phyloP scores from a whole-genome alignment of 306 rosid species.

The Cucumis melo region DNA sequence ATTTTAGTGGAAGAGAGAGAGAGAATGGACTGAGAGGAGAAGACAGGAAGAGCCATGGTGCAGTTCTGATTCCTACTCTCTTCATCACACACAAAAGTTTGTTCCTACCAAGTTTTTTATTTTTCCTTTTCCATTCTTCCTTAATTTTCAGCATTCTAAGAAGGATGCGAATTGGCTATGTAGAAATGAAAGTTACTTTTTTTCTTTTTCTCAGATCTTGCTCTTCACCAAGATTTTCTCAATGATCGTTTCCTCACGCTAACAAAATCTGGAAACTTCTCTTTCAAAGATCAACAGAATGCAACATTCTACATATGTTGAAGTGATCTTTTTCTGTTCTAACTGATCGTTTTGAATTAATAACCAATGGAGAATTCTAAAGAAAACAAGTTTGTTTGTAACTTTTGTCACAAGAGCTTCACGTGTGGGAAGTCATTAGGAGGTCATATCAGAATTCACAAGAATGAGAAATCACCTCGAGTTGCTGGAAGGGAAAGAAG shows the following conservation, averaged over 20 bases:
- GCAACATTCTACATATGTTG: constrained; percentile 18
- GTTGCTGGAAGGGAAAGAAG: constrained; percentile 14
- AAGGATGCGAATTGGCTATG: not conserved
- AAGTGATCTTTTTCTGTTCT: constrained; percentile 6
- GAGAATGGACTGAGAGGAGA: constrained; percentile 3
- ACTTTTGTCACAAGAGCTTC: constrained; percentile 47
- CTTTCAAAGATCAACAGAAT: constrained; percentile 13
- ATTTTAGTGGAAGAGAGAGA: constrained; percentile 9
- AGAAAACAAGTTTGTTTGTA: constrained; percentile 53
- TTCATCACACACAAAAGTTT: constrained; percentile 29
- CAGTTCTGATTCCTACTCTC: constrained; percentile 25
- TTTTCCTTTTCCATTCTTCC: not conserved
- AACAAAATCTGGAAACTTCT: not conserved
- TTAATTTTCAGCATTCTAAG: constrained; percentile 17
- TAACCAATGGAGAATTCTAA: constrained; percentile 29
- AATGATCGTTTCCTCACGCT: constrained; percentile 12
- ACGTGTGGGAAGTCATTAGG: constrained; percentile 72
- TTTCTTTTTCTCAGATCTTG: constrained; percentile 68
- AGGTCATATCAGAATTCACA: constrained; percentile 69
- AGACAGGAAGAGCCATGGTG: constrained; percentile 28
- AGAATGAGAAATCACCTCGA: constrained; percentile 25
- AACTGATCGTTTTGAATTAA: constrained; percentile 12
- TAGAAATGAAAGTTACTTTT: constrained; percentile 16
- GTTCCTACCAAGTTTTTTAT: constrained; percentile 14
- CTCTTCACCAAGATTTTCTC: constrained; percentile 43